Evolutionary conservation across 495 filamentous ascomycete species (phyloP).

Genomic region (Collariella sp.): DNA sequence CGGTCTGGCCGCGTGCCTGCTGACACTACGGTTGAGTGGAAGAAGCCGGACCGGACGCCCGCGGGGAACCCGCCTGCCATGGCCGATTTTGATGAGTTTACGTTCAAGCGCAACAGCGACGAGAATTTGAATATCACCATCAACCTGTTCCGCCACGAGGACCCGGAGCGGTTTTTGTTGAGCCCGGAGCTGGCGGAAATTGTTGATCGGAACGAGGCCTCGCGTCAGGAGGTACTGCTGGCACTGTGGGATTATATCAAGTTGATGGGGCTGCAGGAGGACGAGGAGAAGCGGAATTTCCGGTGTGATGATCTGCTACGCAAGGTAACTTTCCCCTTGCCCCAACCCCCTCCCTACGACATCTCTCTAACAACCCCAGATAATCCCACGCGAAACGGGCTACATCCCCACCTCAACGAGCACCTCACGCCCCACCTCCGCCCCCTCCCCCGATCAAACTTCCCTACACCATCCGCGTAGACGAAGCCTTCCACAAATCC

Average conservation of each 20-base stretch:
- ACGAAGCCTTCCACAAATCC: constrained; percentile 66
- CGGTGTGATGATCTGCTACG: constrained; percentile 76
- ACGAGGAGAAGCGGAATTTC: constrained; percentile 86
- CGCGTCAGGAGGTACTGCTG: constrained; percentile 74
- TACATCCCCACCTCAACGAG: constrained; percentile 85
- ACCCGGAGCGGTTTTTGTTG: constrained; percentile 72
- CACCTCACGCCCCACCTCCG: constrained; percentile 64
- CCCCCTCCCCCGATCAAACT: constrained; percentile 77
- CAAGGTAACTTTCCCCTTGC: constrained; percentile 42
- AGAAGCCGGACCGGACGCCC: constrained; percentile 52
- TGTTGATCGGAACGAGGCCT: constrained; percentile 78
- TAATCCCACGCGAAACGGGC: constrained; percentile 69
- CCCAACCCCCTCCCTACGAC: not conserved
- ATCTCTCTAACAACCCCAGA: constrained; percentile 38
- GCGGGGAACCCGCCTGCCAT: constrained; percentile 42
- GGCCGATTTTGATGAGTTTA: constrained; percentile 81
- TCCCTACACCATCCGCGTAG: constrained; percentile 87
- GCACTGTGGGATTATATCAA: constrained; percentile 94
- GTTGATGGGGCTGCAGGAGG: constrained; percentile 76
- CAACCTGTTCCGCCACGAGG: constrained; percentile 77
- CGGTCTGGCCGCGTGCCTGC: constrained; percentile 40
- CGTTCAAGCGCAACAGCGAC: constrained; percentile 85
- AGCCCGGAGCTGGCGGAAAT: constrained; percentile 72
- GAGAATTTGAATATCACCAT: constrained; percentile 88
- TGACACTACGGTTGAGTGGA: constrained; percentile 60